Conservation (phyloP, 1,284 basidiomycete genomes). For the Austroboletus sp. region DNA sequence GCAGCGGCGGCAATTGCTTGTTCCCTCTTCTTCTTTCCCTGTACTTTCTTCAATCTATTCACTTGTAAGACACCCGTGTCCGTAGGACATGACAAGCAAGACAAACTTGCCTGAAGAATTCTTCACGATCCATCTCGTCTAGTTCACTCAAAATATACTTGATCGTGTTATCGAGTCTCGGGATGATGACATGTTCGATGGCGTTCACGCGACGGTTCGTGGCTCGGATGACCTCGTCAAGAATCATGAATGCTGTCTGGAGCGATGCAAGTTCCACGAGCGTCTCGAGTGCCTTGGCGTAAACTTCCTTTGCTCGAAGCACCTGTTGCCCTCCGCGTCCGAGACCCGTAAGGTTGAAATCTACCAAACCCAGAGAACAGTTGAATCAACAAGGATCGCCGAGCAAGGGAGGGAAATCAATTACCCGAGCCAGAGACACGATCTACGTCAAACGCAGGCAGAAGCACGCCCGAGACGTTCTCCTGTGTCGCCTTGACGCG, state of each 20-base stretch:
- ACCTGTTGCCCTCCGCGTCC: constrained; percentile 97
- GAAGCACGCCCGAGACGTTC: constrained; percentile 96
- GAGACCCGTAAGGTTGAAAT: constrained; percentile 96
- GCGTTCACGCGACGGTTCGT: constrained; percentile 98
- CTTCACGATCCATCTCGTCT: constrained; percentile 96
- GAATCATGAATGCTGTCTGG: constrained; percentile 95
- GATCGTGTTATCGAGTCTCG: constrained; percentile 93
- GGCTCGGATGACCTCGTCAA: constrained; percentile 97
- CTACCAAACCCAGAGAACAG: constrained; percentile 38
- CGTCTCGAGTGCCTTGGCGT: constrained; percentile 94
- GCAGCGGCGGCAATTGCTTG: constrained; percentile 25
- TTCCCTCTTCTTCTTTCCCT: constrained; percentile 89
- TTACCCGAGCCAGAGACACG: constrained; percentile 73
- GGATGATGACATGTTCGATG: constrained; percentile 97
- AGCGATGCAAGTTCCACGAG: constrained; percentile 95
- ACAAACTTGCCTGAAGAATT: constrained; percentile 77
- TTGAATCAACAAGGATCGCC: not conserved
- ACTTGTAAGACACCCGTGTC: constrained; percentile 6
- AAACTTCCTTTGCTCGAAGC: constrained; percentile 87
- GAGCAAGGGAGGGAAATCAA: too few relatives aligned
- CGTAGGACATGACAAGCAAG: not conserved
- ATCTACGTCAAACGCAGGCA: constrained; percentile 92
- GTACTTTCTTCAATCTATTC: constrained; percentile 83
- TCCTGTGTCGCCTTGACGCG: constrained; percentile 93
- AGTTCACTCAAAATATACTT: constrained; percentile 92